Evolutionary conservation across 1,139 yeast genomes (phyloP), one percentile per base, ranked within the genome.

Genomic region (Candida frijolesensis): DNA sequence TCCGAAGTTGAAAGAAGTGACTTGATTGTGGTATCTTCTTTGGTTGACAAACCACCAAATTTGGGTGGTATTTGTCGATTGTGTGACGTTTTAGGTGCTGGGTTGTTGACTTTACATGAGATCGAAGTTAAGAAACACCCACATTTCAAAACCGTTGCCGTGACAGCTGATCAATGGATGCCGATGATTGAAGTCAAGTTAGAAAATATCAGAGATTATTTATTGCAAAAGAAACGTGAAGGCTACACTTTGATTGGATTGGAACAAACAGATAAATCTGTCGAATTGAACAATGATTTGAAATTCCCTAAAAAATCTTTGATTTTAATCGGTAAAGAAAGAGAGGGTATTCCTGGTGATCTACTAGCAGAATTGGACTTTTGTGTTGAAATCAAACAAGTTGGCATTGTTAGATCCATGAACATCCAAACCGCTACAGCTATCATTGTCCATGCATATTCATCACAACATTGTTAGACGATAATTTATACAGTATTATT

Each of bases 381-480:
- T 60, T 91, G 97, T 65, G 84, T 92, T 29, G 97, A 91, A 62
- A 92, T 92, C 60, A 89, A 90, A 62, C 98, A 92, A 64, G 87
- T 85, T 34, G 98, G 98, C 11, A 92, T 91, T 18, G 84, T 92
- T 44, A 78, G 98, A 58, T 89, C 96, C 2, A 91, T 92, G 98
- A 92, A 92, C 63, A 91, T 92, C 55, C 98, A 92, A 70, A 92
- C 98, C 0, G 98, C 97, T 1, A 86, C 97, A 0, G 97, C 98
- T 0, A 91, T 92, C 29, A 83, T 91, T 41, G 96, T 89, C 4
- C 96, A 92, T 65, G 95, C 97, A 0, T 92, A 92, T 62, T 84
- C 96, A 1, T 73, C 83, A 11, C 96, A 90, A 63, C 91, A 89
- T 63, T 78, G 79, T 58, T 76, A 56, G 54, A 14, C 4, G 7